phyloP scores from a whole-genome alignment of 331 rosid genomes.

The Spiraea crenata region DNA sequence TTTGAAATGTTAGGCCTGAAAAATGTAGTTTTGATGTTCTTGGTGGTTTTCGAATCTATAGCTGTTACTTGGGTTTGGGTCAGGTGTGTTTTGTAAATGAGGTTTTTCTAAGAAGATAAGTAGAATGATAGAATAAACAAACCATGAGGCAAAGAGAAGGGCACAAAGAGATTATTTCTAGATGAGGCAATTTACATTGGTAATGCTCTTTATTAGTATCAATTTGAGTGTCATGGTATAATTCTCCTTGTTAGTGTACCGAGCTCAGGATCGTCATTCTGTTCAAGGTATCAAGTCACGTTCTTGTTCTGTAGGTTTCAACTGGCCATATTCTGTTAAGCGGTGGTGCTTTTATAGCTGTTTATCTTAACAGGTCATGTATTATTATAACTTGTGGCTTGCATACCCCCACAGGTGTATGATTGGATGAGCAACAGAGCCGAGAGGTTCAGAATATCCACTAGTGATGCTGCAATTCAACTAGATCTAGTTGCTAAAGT shows the following conservation, averaged over 20 bases:
- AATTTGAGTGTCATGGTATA: not conserved
- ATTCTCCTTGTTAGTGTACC: not conserved
- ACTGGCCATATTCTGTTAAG: not conserved
- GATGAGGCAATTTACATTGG: not conserved
- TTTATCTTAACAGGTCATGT: not conserved
- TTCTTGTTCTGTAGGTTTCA: not conserved
- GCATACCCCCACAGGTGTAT: constrained; percentile 54
- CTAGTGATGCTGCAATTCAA: constrained; percentile 84
- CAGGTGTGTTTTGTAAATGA: not conserved
- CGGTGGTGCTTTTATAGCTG: not conserved
- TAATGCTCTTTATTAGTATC: not conserved
- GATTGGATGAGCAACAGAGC: constrained; percentile 87
- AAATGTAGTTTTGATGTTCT: not conserved
- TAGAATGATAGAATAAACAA: not conserved
- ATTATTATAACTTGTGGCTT: not conserved
- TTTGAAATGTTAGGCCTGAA: not conserved
- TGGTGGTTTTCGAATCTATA: not conserved
- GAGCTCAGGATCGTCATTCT: not conserved
- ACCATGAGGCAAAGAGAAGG: not conserved
- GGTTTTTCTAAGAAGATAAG: not conserved
- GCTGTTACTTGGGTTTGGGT: not conserved
- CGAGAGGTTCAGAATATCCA: constrained; percentile 73
- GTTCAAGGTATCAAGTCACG: not conserved
- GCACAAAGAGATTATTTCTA: not conserved
- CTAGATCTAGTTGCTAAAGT: constrained; percentile 85